Evolutionary conservation across 1,284 basidiomycete species (phyloP).

Genomic region (Earliella scabrosa): DNA sequence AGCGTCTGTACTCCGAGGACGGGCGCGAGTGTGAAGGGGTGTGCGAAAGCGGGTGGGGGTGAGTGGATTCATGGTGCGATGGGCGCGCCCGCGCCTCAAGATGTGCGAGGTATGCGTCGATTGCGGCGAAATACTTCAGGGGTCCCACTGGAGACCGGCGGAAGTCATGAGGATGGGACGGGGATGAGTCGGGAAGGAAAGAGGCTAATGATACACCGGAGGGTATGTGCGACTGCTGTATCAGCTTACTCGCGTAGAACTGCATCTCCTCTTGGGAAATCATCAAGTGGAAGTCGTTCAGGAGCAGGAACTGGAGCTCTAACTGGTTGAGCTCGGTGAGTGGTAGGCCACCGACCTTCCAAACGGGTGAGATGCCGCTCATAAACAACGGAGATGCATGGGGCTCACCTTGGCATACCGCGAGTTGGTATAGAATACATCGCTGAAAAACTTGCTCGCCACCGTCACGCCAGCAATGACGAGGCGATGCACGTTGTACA

Average conservation of each 20-base stretch:
- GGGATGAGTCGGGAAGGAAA: constrained; percentile 32
- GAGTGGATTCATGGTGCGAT: constrained; percentile 9
- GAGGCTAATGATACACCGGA: constrained; percentile 30
- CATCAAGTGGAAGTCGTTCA: constrained; percentile 94
- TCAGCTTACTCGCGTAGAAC: constrained; percentile 89
- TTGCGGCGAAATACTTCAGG: constrained; percentile 56
- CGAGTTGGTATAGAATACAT: constrained; percentile 99
- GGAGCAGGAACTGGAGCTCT: constrained; percentile 94
- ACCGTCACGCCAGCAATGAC: constrained; percentile 98
- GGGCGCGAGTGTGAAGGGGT: constrained; percentile 26
- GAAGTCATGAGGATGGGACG: constrained; percentile 29
- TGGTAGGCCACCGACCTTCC: constrained; percentile 91
- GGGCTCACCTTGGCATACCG: constrained; percentile 92
- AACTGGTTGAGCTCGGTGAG: constrained; percentile 95
- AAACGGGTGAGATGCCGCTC: constrained; percentile 5
- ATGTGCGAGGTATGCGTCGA: constrained; percentile 51
- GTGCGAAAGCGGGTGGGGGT: constrained; percentile 8
- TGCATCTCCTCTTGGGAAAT: constrained; percentile 94
- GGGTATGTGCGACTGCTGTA: constrained; percentile 59
- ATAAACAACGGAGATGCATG: not conserved
- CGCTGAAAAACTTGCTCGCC: constrained; percentile 98
- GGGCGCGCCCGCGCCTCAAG: constrained; percentile 29
- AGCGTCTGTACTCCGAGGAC: constrained; percentile 24
- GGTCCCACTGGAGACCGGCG: constrained; percentile 40
- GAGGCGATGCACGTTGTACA: constrained; percentile 92